Base-by-base conservation (phyloP, 1,284 basidiomycete species). In the Malassezia caprae region DNA sequence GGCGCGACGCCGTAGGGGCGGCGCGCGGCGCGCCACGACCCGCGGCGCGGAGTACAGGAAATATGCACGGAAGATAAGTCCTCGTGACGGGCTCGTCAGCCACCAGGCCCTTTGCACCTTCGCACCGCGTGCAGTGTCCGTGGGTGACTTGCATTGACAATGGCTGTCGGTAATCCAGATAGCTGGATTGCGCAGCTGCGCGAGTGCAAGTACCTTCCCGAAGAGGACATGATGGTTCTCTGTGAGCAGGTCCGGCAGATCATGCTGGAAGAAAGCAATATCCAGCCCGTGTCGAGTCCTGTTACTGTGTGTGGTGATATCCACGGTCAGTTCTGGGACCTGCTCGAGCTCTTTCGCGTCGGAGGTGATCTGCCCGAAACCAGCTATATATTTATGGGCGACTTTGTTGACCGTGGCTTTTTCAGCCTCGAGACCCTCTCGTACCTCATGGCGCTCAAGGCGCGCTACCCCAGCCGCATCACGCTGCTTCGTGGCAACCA, bases 361-460 rank as follows among this genome's bases (percentile, higher is more conserved):
- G 93, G 91, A 8, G 93, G 91, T 6, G 82, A 83, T 66, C 82
- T 87, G 0, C 88, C 88, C 3, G 85, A 84, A 58, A 96, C 89
- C 59, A 89, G 87, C 69, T 96, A 96, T 76, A 88, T 96, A 59
- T 96, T 96, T 75, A 96, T 96, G 91, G 91, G 91, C 50, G 91
- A 96, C 76, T 96, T 96, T 77, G 91, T 96, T 32, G 93, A 96
- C 77, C 80, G 91, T 59, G 93, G 93, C 11, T 90, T 94, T 76
- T 96, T 96, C 74, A 90, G 86, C 69, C 77, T 96, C n/a, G 91
- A 96, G 77, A 96, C 91, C 0, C 84, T 96, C 8, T 91, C 90
- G 11, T 76, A 96, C 53, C 75, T 96, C 39, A 78, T 96, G 56
- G 88, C 86, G 0, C 79, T 93, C 59, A 96, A 96, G 76, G 91